A percentile compares a stretch with the other conserved stretches of the same genome.
Evolutionary conservation across 2,329 filamentous ascomycete genomes (phyloP).

Genomic region (Colletotrichum caudatum): DNA sequence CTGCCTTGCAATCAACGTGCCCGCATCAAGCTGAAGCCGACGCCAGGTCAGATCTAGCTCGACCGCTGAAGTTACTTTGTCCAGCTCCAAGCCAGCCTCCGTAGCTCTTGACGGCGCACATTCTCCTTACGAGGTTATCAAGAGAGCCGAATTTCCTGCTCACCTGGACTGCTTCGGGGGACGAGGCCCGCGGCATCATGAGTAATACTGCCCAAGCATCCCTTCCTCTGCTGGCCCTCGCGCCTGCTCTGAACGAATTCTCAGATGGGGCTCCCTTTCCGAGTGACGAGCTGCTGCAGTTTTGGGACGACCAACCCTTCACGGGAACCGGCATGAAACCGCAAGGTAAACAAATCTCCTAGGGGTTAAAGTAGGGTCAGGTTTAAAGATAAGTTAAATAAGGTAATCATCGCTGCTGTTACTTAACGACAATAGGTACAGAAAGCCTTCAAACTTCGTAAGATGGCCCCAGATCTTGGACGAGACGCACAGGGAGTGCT

Average conservation of each 20-base stretch:
- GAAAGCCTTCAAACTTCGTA: too few relatives aligned
- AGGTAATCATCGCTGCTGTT: too few relatives aligned
- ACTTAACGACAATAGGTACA: too few relatives aligned
- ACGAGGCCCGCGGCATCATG: conserved; percentile 1
- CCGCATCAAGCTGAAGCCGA: conserved; percentile 17
- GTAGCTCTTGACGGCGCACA: neutral
- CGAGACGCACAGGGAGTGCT: too few relatives aligned
- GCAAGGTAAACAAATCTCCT: too few relatives aligned
- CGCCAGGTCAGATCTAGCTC: conserved; percentile 5
- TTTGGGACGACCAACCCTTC: conserved; percentile 45
- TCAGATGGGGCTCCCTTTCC: conserved; percentile 56
- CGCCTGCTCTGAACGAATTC: conserved; percentile 50
- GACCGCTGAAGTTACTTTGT: conserved; percentile 18
- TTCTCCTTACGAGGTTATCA: neutral
- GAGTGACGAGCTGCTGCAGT: conserved; percentile 36
- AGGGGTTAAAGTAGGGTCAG: too few relatives aligned
- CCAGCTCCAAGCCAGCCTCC: neutral
- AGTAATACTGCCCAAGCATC: conserved; percentile 7
- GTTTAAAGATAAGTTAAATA: too few relatives aligned
- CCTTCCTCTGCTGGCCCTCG: conserved; percentile 46
- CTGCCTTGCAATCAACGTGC: conserved; percentile 7
- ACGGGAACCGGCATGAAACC: too few relatives aligned
- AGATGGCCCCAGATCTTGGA: too few relatives aligned
- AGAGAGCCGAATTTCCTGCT: neutral
- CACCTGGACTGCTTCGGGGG: neutral